Percentiles rank a stretch among this genome's conserved stretches.
These are phyloP conservation scores for Neoboletus subvelutipes DNA, from an alignment of 768 basidiomycete species.

Conservation along the genomic window DNA sequence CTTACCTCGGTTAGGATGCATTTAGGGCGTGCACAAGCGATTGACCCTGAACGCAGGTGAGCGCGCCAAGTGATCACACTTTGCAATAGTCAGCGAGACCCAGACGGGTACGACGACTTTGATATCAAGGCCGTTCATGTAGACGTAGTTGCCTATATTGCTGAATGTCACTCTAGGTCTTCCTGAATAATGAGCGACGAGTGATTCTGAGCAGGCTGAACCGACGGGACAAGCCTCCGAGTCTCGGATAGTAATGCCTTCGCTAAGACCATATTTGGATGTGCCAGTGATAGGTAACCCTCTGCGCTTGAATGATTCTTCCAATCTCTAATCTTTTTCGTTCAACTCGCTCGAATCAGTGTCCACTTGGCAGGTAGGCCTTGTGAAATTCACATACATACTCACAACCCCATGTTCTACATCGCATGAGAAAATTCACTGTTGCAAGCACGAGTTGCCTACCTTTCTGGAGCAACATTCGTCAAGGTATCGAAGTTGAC, in stretches of 20 bases:
- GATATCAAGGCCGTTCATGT: not conserved
- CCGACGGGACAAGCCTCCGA: not conserved
- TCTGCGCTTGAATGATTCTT: not conserved
- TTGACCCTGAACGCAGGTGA: slow-evolving; percentile 1
- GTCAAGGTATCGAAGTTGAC: not conserved
- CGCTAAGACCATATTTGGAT: not conserved
- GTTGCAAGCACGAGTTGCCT: not conserved
- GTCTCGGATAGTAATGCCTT: not conserved
- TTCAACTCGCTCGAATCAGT: not conserved
- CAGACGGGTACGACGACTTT: not conserved
- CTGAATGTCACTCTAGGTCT: not conserved
- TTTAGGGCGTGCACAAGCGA: not conserved
- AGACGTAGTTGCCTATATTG: not conserved
- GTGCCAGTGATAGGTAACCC: not conserved
- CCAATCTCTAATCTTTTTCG: not conserved
- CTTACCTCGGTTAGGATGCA: not conserved
- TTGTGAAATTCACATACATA: not conserved
- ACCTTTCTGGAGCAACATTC: not conserved
- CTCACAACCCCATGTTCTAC: not conserved
- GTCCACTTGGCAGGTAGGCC: not conserved
- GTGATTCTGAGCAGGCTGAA: no score
- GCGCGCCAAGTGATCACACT: not conserved
- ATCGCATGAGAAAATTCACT: not conserved
- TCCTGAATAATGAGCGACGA: not conserved
- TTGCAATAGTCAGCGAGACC: not conserved